Conservation (phyloP, 2,329 filamentous ascomycete genomes). For the Fusarium verrucosum region DNA sequence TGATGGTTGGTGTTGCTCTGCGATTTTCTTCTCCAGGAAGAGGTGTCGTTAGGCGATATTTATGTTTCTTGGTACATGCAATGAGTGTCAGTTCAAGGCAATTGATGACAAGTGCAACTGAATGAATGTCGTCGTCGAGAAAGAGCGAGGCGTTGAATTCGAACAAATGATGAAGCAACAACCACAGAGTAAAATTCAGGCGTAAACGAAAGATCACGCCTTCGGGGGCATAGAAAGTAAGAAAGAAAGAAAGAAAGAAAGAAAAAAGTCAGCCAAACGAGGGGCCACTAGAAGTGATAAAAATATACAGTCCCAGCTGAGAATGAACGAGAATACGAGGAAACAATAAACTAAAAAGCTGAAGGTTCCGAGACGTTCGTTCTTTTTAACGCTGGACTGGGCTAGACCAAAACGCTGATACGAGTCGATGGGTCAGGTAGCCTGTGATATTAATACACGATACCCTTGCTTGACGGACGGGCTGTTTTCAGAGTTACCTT, state of each 20-base stretch:
- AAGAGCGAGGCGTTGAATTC: background rate
- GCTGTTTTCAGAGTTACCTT: slow-evolving; percentile 18
- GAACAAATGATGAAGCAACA: background rate
- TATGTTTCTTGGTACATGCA: background rate
- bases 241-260: background rate
- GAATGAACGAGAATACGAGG: slow-evolving; percentile 29
- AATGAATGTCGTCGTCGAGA: slow-evolving; percentile 1
- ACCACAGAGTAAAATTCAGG: background rate
- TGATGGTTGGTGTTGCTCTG: slow-evolving; percentile 7
- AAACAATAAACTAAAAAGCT: slow-evolving; percentile 34
- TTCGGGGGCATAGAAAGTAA: slow-evolving; percentile 4
- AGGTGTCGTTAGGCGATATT: background rate
- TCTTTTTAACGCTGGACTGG: slow-evolving; percentile 31
- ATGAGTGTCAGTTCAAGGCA: slow-evolving; percentile 2
- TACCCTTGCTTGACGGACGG: slow-evolving; percentile 1
- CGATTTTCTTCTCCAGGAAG: slow-evolving; percentile 26
- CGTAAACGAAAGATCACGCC: background rate
- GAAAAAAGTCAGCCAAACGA: background rate
- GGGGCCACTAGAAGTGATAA: slow-evolving; percentile 5
- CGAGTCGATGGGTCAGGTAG: slow-evolving; percentile 16
- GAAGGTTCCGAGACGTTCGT: slow-evolving; percentile 18
- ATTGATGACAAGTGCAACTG: slow-evolving; percentile 2
- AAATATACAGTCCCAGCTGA: slow-evolving; percentile 1
- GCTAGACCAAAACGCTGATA: slow-evolving; percentile 23
- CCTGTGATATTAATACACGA: slow-evolving; percentile 20